phyloP scores from a whole-genome alignment of 495 filamentous ascomycete species.

The Talaromyces ruber region DNA sequence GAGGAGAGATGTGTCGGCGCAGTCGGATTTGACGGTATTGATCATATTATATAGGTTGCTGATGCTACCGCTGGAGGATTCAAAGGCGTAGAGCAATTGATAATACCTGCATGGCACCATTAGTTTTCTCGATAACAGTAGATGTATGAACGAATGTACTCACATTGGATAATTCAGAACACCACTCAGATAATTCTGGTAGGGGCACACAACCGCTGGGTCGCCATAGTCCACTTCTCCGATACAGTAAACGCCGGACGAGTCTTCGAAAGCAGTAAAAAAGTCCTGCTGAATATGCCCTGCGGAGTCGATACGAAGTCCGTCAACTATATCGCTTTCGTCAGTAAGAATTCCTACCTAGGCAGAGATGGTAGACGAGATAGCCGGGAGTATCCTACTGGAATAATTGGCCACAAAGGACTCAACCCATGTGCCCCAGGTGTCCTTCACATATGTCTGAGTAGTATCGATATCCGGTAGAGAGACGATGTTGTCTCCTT shows the following conservation, averaged over 20 bases:
- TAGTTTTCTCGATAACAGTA: background rate
- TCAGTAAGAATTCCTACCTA: background rate
- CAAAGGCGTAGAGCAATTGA: conserved; percentile 43
- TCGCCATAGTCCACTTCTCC: conserved; percentile 59
- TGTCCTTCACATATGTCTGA: conserved; percentile 37
- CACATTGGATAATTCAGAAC: conserved; percentile 57
- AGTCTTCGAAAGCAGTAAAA: conserved; percentile 47
- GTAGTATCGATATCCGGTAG: conserved; percentile 60
- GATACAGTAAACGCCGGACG: conserved; percentile 54
- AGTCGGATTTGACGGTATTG: conserved; percentile 32
- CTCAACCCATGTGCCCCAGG: conserved; percentile 52
- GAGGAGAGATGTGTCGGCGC: conserved; percentile 45
- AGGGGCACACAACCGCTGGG: conserved; percentile 46
- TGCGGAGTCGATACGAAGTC: conserved; percentile 62
- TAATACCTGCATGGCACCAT: conserved; percentile 30
- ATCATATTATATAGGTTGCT: conserved; percentile 39
- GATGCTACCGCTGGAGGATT: conserved; percentile 39
- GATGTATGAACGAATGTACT: conserved; percentile 11
- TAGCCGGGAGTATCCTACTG: conserved; percentile 13
- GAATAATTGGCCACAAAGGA: conserved; percentile 52
- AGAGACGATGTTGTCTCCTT: conserved; percentile 45
- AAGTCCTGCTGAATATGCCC: conserved; percentile 58
- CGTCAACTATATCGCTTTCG: conserved; percentile 41
- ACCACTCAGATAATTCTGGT: conserved; percentile 44
- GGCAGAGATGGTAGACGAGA: background rate